Percentiles rank a stretch among this genome's conserved stretches.
These are phyloP conservation scores for Exophiala mesophila DNA, from an alignment of 2,329 filamentous ascomycete species.

Conservation along the genomic window DNA sequence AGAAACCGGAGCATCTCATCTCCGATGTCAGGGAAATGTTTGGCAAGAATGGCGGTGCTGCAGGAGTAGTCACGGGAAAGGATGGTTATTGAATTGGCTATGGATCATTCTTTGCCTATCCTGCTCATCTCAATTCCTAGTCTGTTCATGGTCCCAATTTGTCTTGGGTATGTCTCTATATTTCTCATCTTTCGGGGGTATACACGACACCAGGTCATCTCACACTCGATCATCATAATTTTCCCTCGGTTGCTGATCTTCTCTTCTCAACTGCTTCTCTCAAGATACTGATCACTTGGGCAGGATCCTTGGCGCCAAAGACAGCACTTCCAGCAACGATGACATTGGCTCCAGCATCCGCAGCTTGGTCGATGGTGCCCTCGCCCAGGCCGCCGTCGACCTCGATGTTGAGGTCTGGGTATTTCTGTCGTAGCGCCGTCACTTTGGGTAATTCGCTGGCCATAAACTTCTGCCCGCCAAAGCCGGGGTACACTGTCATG, in stretches of 20 bases:
- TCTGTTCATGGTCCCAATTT: too few relatives aligned
- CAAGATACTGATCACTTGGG: slow-evolving; percentile 77
- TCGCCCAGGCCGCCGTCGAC: slow-evolving; percentile 89
- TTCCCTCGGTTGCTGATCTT: slow-evolving; percentile 22
- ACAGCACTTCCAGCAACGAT: slow-evolving; percentile 96
- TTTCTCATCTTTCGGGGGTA: too few relatives aligned
- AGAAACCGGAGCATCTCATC: slow-evolving; percentile 40
- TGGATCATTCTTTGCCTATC: too few relatives aligned
- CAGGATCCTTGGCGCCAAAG: slow-evolving; percentile 84
- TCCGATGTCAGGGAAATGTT: slow-evolving; percentile 46
- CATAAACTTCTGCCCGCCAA: slow-evolving; percentile 99
- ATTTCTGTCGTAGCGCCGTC: slow-evolving; percentile 70
- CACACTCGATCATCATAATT: slow-evolving; percentile 13
- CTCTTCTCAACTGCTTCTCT: slow-evolving; percentile 70
- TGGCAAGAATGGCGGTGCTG: slow-evolving; percentile 36
- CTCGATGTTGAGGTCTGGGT: slow-evolving; percentile 93
- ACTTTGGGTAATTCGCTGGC: slow-evolving; percentile 93
- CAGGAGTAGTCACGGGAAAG: slow-evolving; percentile 29
- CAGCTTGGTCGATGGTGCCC: slow-evolving; percentile 86
- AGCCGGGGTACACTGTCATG: slow-evolving; percentile 97
- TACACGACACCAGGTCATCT: background rate
- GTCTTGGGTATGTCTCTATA: too few relatives aligned
- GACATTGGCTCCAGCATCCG: slow-evolving; percentile 92
- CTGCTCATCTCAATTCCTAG: too few relatives aligned
- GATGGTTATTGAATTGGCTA: too few relatives aligned